These are phyloP conservation scores for Choricystis sp. DNA, from an alignment of 139 green algal species.

Conservation along the genomic window DNA sequence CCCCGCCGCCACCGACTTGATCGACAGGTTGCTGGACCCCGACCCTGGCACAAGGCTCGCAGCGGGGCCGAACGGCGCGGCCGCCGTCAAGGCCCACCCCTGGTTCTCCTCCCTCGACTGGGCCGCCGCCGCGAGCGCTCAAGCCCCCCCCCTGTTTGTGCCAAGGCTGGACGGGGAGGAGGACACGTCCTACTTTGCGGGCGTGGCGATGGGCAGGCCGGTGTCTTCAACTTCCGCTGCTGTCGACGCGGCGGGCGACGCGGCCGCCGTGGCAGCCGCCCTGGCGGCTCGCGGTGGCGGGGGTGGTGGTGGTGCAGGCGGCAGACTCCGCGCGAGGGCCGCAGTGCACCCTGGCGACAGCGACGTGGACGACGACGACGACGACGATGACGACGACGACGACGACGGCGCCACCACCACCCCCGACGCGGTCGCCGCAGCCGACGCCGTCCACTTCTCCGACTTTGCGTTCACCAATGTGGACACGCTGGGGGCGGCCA, in stretches of 20 bases:
- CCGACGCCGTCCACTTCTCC: background rate
- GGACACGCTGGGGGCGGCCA: background rate
- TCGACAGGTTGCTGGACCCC: constrained; percentile 52
- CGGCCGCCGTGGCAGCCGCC: background rate
- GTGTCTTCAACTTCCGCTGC: background rate
- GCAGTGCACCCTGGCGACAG: background rate
- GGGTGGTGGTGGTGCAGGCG: background rate
- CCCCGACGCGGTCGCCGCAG: no score
- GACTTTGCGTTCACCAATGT: background rate
- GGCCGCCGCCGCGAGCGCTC: constrained; percentile 40
- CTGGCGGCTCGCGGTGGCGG: background rate
- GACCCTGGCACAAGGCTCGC: constrained; percentile 49
- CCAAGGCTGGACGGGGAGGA: constrained; percentile 34
- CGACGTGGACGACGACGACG: background rate
- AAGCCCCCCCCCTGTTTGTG: constrained; percentile 52
- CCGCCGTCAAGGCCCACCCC: constrained; percentile 70
- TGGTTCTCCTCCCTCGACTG: constrained; percentile 70
- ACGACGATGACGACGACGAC: background rate
- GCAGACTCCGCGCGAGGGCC: background rate
- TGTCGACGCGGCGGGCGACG: background rate
- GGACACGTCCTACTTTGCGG: constrained; percentile 56
- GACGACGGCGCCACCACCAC: background rate
- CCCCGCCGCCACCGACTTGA: constrained; percentile 51
- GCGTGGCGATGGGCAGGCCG: constrained; percentile 5
- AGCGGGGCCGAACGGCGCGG: constrained; percentile 33